Evolutionary conservation across 2,329 filamentous ascomycete species (phyloP), one percentile per base, ranked within the genome.

Genomic region (Lachnellula arida): DNA sequence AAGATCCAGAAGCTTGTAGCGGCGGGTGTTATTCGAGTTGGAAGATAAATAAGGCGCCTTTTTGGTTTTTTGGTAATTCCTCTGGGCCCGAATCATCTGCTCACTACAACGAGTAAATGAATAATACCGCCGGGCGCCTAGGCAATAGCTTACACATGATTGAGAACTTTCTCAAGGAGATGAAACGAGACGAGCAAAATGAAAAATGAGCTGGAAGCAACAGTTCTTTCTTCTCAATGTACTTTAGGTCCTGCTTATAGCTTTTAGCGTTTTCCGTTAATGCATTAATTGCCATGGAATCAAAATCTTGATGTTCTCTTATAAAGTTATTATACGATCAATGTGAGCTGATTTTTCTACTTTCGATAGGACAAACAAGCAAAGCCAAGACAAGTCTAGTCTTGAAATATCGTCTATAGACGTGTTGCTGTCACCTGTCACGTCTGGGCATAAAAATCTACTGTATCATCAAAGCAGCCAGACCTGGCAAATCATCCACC

Each of bases 1-100:
- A 96, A 97, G 82, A 88, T 99, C 62, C 91, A 97, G 79, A 65
- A 64, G 77, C 78, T 97, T 67, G 87, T 96, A 63, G 91, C 91
- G 53, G 92, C 93, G 44, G 92, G 94, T 69, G 91, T 97, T 14
- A 97, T 97, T 67, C 85, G 89, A 44, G 79, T 93, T 63, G 88
- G 89, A 42, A 67, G 74, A 62, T 71, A 58, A 66, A 56, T 44
- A 22, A 47, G 40, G 12, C 19, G 28, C 14, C 14, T 5, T 28
- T n/a, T 23, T 23, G 22, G 25, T n/a, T 22, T 35, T 17, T 35
- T 34, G 49, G 47, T 17, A 37, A 25, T 25, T 22, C 42, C 28
- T 4, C 2, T 32, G 9, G 28, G 28, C 28, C 28, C 3, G 28
- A 32, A 32, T 32, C 28, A 32, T 32, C 9, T 32, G 28, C 28